phyloP scores from a whole-genome alignment of 148 eudicot genomes.

The Nepenthes mirabilis region DNA sequence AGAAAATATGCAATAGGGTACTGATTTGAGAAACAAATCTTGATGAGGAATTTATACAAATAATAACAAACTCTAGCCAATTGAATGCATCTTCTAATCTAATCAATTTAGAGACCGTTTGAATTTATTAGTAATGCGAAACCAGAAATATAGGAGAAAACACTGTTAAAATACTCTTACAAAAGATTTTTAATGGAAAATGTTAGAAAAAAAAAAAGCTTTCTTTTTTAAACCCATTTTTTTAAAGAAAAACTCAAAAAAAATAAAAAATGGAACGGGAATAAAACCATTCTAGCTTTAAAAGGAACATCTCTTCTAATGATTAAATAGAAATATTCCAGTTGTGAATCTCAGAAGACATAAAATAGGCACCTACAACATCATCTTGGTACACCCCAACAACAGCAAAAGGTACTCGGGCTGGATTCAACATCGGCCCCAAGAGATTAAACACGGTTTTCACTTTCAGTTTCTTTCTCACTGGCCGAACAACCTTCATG shows the following conservation, averaged over 20 bases:
- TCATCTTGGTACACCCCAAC: slow-evolving; percentile 94
- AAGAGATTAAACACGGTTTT: slow-evolving; percentile 91
- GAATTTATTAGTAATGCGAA: too few species aligned
- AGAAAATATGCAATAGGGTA: slow-evolving; percentile 1
- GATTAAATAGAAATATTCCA: neutral
- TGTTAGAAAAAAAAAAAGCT: too few species aligned
- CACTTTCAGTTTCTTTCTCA: slow-evolving; percentile 74
- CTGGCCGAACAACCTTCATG: slow-evolving; percentile 86
- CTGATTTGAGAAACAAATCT: neutral
- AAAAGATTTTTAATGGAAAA: too few species aligned
- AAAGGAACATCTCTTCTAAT: too few species aligned
- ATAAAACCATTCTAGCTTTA: too few species aligned
- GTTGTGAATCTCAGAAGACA: neutral
- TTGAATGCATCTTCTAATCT: too few species aligned
- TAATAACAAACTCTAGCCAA: neutral
- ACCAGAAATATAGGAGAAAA: too few species aligned
- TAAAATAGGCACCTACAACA: slow-evolving; percentile 31
- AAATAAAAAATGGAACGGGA: too few species aligned
- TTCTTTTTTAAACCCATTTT: too few species aligned
- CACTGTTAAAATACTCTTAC: too few species aligned
- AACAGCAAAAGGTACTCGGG: slow-evolving; percentile 83
- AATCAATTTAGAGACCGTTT: too few species aligned
- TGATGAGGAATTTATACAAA: neutral
- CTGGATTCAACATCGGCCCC: slow-evolving; percentile 98
- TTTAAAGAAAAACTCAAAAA: too few species aligned